phyloP scores from a whole-genome alignment of 164 flowering plant genomes.

The Magnolia changhungtana region DNA sequence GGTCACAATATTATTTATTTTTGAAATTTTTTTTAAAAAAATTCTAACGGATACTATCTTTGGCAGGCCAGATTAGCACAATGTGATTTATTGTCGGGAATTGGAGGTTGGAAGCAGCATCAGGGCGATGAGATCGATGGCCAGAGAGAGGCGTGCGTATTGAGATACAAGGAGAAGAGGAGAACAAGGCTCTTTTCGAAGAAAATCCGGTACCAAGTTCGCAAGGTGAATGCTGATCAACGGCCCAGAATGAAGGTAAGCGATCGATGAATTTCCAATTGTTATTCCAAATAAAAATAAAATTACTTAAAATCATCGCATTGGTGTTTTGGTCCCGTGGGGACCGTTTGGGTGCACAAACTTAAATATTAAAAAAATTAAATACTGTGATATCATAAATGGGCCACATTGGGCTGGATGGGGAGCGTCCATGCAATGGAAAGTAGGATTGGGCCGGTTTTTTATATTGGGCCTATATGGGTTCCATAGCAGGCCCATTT shows the following conservation, averaged over 20 bases:
- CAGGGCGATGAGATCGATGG: conserved; percentile 37
- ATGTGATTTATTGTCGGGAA: conserved; percentile 66
- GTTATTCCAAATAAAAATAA: not conserved
- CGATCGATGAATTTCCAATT: not conserved
- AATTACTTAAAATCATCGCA: no score
- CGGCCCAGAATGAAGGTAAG: conserved; percentile 94
- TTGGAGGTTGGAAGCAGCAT: conserved; percentile 2
- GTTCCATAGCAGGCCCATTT: no score
- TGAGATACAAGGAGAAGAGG: conserved; percentile 84
- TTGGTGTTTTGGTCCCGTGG: not conserved
- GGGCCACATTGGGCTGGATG: not conserved
- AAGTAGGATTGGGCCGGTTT: not conserved
- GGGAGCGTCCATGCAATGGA: not conserved
- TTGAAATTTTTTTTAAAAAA: not conserved
- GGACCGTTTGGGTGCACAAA: not conserved
- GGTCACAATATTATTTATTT: no score
- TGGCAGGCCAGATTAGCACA: conserved; percentile 74
- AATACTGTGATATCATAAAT: not conserved
- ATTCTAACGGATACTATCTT: not conserved
- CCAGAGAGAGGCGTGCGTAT: conserved; percentile 81
- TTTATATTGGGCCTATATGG: not conserved
- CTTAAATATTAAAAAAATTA: not conserved
- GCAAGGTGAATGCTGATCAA: conserved; percentile 93
- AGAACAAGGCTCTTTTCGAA: conserved; percentile 80
- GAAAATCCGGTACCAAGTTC: conserved; percentile 86